Evolutionary conservation across 768 basidiomycete species (phyloP), one percentile per base, ranked within the genome.

Genomic region (Coprinellus micaceus): DNA sequence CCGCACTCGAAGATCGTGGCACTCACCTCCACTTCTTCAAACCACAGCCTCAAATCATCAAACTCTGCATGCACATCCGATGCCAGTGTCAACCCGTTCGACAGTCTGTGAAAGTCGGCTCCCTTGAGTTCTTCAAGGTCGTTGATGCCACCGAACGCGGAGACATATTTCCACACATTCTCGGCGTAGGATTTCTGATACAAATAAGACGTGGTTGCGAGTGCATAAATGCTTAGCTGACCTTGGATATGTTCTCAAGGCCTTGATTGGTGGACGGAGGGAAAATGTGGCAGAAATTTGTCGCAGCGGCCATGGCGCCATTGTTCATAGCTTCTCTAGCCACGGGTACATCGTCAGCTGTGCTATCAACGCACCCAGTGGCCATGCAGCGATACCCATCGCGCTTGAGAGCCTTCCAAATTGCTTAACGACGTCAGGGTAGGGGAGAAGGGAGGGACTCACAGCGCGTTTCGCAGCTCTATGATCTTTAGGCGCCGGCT

Each of bases 221-320:
- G 5, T 43, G 10, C 7, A 21, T 4, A 43, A 7, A 43, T 15
- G n/a, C 5, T 19, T 5, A 17, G 7, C 6, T 17, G 40, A 43
- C 45, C 45, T 47, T 28, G 7, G 12, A 4, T n/a, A 17, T 6
- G 24, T 47, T 47, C 45, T 47, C 45, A 4, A 28, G n/a, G 4
- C 9, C 24, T 6, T 11, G 4, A 28, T 47, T 22, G 22, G 39
- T 58, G n/a, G 60, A 61, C 4, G 56, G 49, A 36, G 60, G 57
- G 29, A 60, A 54, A n/a, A 60, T 54, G 21, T 57, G 48, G 28
- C 39, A 36, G 36, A 39, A 54, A 30, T 58, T 55, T 17, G 60
- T 61, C 2, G 13, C 9, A 25, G 52, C 9, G 19, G 29, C 10
- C 4, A 6, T 30, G 15, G 24, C 21, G 11, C 10, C 41, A 37